These are phyloP conservation scores for Hevea brasiliensis DNA, from an alignment of 345 rosid genomes.

Conservation along the genomic window DNA sequence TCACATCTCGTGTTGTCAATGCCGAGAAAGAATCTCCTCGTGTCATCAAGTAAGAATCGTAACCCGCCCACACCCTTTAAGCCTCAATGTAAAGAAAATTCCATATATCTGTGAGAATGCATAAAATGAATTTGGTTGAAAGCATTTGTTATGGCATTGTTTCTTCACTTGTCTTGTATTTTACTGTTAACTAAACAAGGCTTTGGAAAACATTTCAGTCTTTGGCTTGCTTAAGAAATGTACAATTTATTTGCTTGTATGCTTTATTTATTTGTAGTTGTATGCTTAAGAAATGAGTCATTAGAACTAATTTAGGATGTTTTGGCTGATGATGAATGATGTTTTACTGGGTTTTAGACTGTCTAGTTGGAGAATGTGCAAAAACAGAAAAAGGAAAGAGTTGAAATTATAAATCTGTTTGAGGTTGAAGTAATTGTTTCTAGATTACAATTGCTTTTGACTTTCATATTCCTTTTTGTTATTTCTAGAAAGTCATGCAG, in stretches of 20 bases:
- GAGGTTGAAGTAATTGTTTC: no score
- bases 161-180: not conserved
- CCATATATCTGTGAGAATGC: not conserved
- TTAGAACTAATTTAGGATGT: not conserved
- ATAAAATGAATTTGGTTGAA: no score
- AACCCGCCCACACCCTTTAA: no score
- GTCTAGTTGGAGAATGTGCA: no score
- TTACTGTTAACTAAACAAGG: not conserved
- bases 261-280: not conserved
- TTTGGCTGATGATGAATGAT: not conserved
- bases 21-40: slow-evolving; percentile 56
- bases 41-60: slow-evolving; percentile 54
- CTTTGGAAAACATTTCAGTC: not conserved
- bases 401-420: no score
- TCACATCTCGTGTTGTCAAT: slow-evolving; percentile 42
- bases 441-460: no score
- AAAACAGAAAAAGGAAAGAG: no score
- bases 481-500: not conserved
- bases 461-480: no score
- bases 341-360: no score
- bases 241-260: not conserved
- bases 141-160: not conserved
- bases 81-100: no score
- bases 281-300: not conserved
- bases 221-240: not conserved